Percentiles rank a stretch among this genome's conserved stretches.
phyloP scores from a whole-genome alignment of 2,329 filamentous ascomycete genomes.

The Botrytis galanthina region DNA sequence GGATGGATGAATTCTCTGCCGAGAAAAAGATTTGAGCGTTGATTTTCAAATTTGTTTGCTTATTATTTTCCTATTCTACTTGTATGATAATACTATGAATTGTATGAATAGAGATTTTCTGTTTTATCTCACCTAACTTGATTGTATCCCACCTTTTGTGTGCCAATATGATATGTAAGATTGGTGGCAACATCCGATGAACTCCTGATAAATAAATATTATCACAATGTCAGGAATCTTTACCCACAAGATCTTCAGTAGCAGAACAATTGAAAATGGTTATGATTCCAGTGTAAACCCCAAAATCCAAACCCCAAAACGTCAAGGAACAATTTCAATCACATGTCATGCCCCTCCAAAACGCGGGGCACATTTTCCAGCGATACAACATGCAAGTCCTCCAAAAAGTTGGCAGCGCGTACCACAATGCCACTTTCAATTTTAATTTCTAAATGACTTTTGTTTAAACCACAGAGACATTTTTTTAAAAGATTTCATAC shows the following conservation, averaged over 20 bases:
- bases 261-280: not conserved
- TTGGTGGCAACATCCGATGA: not conserved
- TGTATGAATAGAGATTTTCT: not conserved
- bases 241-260: not conserved
- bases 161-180: not conserved
- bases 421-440: not conserved
- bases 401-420: constrained; percentile 12
- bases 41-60: constrained; percentile 1
- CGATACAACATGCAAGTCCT: not conserved
- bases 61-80: not conserved
- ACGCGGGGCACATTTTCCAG: constrained; percentile 2
- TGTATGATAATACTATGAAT: not conserved
- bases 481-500: not conserved
- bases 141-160: not conserved
- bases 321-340: not conserved
- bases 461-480: not conserved
- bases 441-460: not conserved
- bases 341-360: constrained; percentile 11
- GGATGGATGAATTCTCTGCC: not conserved
- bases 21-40: not conserved
- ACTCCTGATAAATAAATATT: not conserved
- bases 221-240: not conserved
- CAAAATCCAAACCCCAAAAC: not conserved
- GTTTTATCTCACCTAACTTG: not conserved
- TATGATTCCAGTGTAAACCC: not conserved